Conservation (phyloP, 352 stramenopile species). For the Phytophthora pinifolia region DNA sequence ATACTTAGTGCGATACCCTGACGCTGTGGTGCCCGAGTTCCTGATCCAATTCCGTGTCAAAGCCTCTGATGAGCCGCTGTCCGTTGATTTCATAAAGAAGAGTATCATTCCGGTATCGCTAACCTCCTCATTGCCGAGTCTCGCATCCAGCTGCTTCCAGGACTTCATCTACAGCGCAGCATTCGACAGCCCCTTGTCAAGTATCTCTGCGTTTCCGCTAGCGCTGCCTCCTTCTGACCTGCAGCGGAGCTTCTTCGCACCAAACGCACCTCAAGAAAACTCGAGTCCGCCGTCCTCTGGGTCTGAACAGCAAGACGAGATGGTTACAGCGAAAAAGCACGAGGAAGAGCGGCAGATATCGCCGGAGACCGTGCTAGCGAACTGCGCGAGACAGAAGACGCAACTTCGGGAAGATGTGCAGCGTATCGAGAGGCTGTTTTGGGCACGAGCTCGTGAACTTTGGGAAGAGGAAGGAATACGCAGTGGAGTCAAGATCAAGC, state of each 20-base stretch:
- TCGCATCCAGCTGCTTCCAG: constrained; percentile 16
- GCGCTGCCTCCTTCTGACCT: constrained; percentile 7
- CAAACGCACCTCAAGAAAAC: background rate
- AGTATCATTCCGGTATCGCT: constrained; percentile 14
- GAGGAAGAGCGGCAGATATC: constrained; percentile 6
- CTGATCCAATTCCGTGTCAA: constrained; percentile 46
- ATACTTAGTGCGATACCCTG: constrained; percentile 60
- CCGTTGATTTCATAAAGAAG: constrained; percentile 1
- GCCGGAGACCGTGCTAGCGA: constrained; percentile 32
- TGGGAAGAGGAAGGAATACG: constrained; percentile 30
- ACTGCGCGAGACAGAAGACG: constrained; percentile 34
- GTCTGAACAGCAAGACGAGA: constrained; percentile 6
- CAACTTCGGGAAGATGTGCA: constrained; percentile 34
- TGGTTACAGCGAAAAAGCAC: constrained; percentile 1
- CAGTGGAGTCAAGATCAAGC: constrained; percentile 4
- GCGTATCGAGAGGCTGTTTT: constrained; percentile 37
- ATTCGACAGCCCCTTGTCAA: constrained; percentile 11
- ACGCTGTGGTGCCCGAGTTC: constrained; percentile 77
- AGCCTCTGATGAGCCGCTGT: background rate
- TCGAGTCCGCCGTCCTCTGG: background rate
- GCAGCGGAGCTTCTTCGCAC: constrained; percentile 15
- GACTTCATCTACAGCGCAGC: constrained; percentile 27
- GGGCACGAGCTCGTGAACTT: constrained; percentile 23
- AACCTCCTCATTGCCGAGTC: background rate
- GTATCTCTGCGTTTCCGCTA: constrained; percentile 23